A percentile compares a stretch with the other conserved stretches of the same genome.
These are phyloP conservation scores for Podaxis sp. DNA, from an alignment of 768 basidiomycete species.

Conservation along the genomic window DNA sequence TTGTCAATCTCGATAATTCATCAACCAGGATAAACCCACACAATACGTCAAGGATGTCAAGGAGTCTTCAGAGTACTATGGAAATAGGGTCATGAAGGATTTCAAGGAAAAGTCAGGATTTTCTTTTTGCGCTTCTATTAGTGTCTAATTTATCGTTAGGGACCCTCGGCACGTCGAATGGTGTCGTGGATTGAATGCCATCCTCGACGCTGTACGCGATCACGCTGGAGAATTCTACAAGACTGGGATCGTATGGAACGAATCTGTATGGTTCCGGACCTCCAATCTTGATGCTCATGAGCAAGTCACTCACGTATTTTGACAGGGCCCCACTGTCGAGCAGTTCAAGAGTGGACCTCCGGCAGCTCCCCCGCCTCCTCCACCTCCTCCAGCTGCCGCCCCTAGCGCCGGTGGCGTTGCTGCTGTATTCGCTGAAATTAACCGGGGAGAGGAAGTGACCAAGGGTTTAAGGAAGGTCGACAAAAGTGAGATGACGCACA, in stretches of 20 bases:
- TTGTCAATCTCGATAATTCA: not conserved
- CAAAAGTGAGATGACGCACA: conserved; percentile 97
- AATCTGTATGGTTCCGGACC: conserved; percentile 51
- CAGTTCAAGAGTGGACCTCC: conserved; percentile 56
- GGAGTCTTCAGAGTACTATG: conserved; percentile 85
- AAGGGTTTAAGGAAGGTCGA: conserved; percentile 92
- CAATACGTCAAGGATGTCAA: conserved; percentile 80
- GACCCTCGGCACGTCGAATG: conserved; percentile 87
- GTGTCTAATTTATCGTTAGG: conserved; percentile 38
- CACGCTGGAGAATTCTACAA: conserved; percentile 87
- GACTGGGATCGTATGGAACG: conserved; percentile 88
- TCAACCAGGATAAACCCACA: conserved; percentile 70
- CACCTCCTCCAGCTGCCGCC: conserved; percentile 57
- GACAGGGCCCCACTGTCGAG: conserved; percentile 56
- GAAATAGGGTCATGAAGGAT: conserved; percentile 87
- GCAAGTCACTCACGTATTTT: conserved; percentile 3
- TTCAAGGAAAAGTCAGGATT: conserved; percentile 83
- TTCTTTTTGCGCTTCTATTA: not conserved
- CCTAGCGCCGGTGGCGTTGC: conserved; percentile 57
- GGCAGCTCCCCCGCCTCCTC: conserved; percentile 56
- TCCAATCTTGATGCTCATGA: conserved; percentile 12
- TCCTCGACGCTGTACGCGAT: conserved; percentile 77
- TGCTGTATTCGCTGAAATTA: conserved; percentile 89
- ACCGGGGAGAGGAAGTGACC: conserved; percentile 87
- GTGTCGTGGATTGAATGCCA: conserved; percentile 67